These are phyloP conservation scores for Coemansia sp. DNA, from an alignment of 192 early-diverging fungal genomes.

Conservation along the genomic window DNA sequence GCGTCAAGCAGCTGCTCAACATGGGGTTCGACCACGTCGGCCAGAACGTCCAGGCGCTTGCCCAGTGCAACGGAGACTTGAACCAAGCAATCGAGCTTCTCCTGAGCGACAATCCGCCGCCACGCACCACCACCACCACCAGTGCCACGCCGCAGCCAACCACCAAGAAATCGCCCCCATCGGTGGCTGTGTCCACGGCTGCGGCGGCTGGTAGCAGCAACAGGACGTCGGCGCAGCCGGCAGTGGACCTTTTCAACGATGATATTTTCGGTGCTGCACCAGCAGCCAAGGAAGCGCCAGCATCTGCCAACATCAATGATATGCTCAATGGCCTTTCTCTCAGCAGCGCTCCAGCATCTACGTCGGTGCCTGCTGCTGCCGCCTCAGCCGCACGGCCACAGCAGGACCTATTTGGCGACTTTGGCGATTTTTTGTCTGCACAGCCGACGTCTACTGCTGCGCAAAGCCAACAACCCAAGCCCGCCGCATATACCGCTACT, in stretches of 20 bases:
- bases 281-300: conserved; percentile 2
- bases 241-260: conserved; percentile 20
- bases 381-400: conserved; percentile 8
- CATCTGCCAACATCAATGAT: conserved; percentile 12
- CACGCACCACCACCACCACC: conserved; percentile 13
- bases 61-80: conserved; percentile 69
- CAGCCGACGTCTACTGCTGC: conserved; percentile 3
- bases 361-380: conserved; percentile 11
- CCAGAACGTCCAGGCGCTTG: conserved; percentile 68
- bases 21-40: conserved; percentile 76
- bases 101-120: conserved; percentile 46
- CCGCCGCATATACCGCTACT: not conserved
- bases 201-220: conserved; percentile 5
- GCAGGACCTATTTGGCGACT: conserved; percentile 55
- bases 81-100: conserved; percentile 67
- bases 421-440: conserved; percentile 53
- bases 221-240: conserved; percentile 1
- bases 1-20: conserved; percentile 61
- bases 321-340: conserved; percentile 39
- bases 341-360: not conserved
- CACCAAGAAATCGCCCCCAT: conserved; percentile 6
- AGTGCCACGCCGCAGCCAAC: not conserved
- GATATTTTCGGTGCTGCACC: conserved; percentile 28
- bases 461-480: conserved; percentile 1
- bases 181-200: conserved; percentile 16